These are phyloP conservation scores for Coccomyxa subellipsoidea DNA, from an alignment of 163 green algal species.

Conservation along the genomic window DNA sequence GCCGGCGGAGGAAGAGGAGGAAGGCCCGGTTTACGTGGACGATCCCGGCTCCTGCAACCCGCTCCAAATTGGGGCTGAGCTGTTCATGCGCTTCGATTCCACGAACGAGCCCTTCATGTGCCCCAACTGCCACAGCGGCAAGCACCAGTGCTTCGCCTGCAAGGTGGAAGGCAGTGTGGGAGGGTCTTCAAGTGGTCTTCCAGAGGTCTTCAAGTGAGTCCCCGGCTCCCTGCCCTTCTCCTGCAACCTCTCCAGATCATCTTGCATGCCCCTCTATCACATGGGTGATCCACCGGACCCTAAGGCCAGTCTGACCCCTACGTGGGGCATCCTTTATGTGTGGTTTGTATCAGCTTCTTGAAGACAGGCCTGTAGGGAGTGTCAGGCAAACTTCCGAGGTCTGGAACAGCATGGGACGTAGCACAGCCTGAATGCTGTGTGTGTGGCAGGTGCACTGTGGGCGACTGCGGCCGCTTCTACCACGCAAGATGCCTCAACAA, in stretches of 20 bases:
- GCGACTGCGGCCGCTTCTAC: not conserved
- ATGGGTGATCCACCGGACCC: not conserved
- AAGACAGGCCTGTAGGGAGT: not conserved
- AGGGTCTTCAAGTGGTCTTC: not conserved
- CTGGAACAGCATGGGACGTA: not conserved
- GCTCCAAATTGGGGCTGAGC: not conserved
- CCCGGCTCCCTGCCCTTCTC: not conserved
- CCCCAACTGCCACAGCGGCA: not conserved
- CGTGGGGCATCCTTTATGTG: not conserved
- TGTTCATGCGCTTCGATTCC: not conserved
- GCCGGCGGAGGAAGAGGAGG: not conserved
- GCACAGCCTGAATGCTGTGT: not conserved
- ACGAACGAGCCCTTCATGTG: not conserved
- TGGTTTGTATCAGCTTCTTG: not conserved
- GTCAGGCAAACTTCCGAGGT: not conserved
- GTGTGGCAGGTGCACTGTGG: constrained; percentile 2
- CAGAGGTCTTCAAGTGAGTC: constrained; percentile 10
- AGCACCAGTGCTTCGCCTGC: constrained; percentile 11
- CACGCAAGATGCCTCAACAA: constrained; percentile 1
- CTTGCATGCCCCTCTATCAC: not conserved
- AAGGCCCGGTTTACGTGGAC: not conserved
- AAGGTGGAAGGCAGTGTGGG: constrained; percentile 3
- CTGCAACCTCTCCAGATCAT: not conserved
- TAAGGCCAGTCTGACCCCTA: too few relatives aligned
- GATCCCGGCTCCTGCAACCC: not conserved